Evolutionary conservation across 306 rosid genomes (phyloP), one percentile per base, ranked within the genome.

Genomic region (Gleditsia sinensis): DNA sequence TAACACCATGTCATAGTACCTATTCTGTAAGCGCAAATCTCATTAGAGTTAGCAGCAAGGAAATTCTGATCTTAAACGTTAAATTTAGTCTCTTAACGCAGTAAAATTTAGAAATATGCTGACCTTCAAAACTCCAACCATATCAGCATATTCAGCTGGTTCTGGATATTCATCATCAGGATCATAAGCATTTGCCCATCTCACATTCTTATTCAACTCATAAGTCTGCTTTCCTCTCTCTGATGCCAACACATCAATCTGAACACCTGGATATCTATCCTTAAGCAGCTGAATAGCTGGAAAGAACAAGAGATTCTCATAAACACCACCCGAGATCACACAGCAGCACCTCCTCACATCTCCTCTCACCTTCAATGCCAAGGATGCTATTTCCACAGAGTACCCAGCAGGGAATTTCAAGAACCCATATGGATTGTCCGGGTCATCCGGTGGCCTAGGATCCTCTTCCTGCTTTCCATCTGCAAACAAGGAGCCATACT

Each of bases 1-100:
- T 77, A 94, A 85, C 19, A 94, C 82, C 98, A 94, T 94, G 79
- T 91, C 98, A 76, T 94, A 94, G 83, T 91, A 94, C 87, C 98
- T 89, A 53, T 8, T 45, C 98, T 94, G 97, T 37, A 67, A 67
- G 16, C 78, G 77, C 24, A 20, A 36, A 57, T 23, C 46, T 66
- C 45, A 12, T 12, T 45, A 34, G 69, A 53, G 59, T 79, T 56
- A 17, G 48, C 48, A 57, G 20, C 19, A 37, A 30, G 27, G 30
- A 42, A 45, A 60, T 40, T 28, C 43, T 56, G 55, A 49, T 56
- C 80, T 60, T 64, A 68, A 72, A 11, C 36, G 16, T 10, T 42
- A 39, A 43, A 39, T 13, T 67, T 67, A 36, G 53, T 36, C 3
- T 7, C 32, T 60, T 80, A n/a, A 63, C 9, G 56, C 37, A 61